Evolutionary conservation across 305 asterid genomes (phyloP), one percentile per base, ranked within the genome.

Genomic region (Fraxinus albicans): DNA sequence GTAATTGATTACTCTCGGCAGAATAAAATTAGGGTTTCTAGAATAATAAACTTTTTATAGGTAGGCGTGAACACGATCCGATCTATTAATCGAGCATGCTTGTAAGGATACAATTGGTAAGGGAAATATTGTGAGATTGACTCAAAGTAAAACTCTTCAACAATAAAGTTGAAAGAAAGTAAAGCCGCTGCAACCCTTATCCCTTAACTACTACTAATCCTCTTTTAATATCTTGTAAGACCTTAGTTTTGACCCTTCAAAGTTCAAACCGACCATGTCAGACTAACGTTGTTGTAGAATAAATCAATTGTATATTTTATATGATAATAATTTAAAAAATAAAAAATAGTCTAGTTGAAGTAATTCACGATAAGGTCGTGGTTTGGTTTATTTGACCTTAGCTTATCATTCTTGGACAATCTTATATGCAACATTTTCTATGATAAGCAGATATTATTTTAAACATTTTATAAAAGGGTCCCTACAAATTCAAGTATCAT

Each of bases 241-340:
- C 87, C 63, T 73, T 12, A 53, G 17, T 77, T 75, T 72, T 12
- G 80, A 21, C 85, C 90, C 91, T 35, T 35, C 40, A 34, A 34
- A 34, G 38, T 80, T 82, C 88, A 73, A 69, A 88, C 90, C 90
- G 87, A 77, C 93, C 82, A 74, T 25, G 60, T n/a, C 80, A 17
- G 34, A 38, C 65, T 31, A 76, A 10, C 35, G 3, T 81, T 31
- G 27, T 38, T 6, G 29, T 75, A 27, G 25, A 75, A 23, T 65
- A 75, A 8, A 76, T 36, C 74, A 75, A 21, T 12, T 23, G 34
- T 47, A 80, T 29, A 31, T 13, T 2, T 72, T 15, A 13, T 9
- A 47, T 2, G 3, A 60, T 19, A 19, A 19, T 58, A 19, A 19
- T n/a, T 44, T 2, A 44, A 44, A 53, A 17, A 50, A 50, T 3